These are phyloP conservation scores for Candida corydali DNA, from an alignment of 805 yeast genomes.

Conservation along the genomic window DNA sequence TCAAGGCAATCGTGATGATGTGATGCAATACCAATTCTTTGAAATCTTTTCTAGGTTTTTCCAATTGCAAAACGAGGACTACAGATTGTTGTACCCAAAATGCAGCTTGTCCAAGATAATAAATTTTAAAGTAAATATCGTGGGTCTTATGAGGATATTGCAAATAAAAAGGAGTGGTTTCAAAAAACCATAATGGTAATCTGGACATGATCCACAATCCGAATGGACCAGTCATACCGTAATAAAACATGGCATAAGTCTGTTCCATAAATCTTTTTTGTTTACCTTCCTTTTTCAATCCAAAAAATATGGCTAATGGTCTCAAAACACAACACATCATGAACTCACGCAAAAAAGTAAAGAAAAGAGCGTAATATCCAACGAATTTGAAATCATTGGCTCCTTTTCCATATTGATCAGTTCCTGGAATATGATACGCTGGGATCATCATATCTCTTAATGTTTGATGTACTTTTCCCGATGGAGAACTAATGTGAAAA, in stretches of 20 bases:
- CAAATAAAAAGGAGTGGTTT: constrained; percentile 75
- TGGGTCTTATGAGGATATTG: constrained; percentile 81
- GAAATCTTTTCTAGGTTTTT: constrained; percentile 93
- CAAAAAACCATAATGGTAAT: constrained; percentile 85
- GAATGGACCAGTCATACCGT: constrained; percentile 73
- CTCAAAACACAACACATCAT: constrained; percentile 74
- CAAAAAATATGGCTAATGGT: constrained; percentile 61
- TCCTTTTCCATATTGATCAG: constrained; percentile 85
- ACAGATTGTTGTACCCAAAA: constrained; percentile 97
- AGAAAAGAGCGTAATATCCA: constrained; percentile 73
- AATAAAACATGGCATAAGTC: constrained; percentile 78
- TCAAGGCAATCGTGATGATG: constrained; percentile 81
- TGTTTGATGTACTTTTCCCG: constrained; percentile 50
- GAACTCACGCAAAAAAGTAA: constrained; percentile 89
- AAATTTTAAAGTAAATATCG: constrained; percentile 66
- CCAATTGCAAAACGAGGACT: constrained; percentile 76
- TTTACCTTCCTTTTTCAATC: constrained; percentile 53
- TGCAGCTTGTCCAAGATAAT: constrained; percentile 89
- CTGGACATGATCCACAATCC: constrained; percentile 84
- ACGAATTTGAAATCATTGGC: constrained; percentile 76
- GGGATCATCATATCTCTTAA: constrained; percentile 60
- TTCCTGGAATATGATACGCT: constrained; percentile 58
- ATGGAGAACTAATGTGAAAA: constrained; percentile 55
- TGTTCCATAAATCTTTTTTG: constrained; percentile 88
- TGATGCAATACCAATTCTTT: constrained; percentile 91